Evolutionary conservation across 495 filamentous ascomycete species (phyloP), one percentile per base, ranked within the genome.

Genomic region (Neurospora africana): DNA sequence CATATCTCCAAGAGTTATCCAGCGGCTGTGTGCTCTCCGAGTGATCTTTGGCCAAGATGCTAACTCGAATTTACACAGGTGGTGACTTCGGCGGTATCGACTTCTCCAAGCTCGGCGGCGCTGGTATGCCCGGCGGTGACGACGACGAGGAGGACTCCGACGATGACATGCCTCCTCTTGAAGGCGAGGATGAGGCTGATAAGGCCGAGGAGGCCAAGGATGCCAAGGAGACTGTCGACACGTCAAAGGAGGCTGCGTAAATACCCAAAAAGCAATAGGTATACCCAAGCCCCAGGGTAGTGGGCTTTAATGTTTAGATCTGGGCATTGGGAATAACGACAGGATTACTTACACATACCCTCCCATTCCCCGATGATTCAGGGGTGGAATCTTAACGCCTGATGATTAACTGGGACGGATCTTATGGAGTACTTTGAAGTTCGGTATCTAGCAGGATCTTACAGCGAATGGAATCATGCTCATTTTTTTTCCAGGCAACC

Each of bases 21-120:
- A 33, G 27, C 38, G 41, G 38, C 58, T 37, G 47, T 65, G 8
- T 37, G 39, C 68, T 23, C 38, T 37, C 36, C 5, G 40, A 36
- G 27, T 41, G 1, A 47, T 19, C 11, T 44, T 33, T 65, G 53
- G 27, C 15, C 30, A 38, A 38, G 17, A 69, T 68, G 69, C 69
- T 71, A 74, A 69, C 73, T 72, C 35, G 38, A 19, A 19, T 69
- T 3, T 36, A 39, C 70, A 74, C 74, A 72, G 86, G 85, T 70
- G 87, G 85, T 70, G 89, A 90, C 79, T 90, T 92, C 72, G 87
- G 88, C 71, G 87, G 88, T 40, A 89, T 93, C 81, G 92, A 97
- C 82, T 97, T 97, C 90, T 95, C 92, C 77, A 97, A 97, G 86
- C 91, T 97, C 74, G 94, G 91, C 43, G 84, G 81, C 72, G 89